Conservation (phyloP, 306 rosid species). For the Lagenaria siceraria region DNA sequence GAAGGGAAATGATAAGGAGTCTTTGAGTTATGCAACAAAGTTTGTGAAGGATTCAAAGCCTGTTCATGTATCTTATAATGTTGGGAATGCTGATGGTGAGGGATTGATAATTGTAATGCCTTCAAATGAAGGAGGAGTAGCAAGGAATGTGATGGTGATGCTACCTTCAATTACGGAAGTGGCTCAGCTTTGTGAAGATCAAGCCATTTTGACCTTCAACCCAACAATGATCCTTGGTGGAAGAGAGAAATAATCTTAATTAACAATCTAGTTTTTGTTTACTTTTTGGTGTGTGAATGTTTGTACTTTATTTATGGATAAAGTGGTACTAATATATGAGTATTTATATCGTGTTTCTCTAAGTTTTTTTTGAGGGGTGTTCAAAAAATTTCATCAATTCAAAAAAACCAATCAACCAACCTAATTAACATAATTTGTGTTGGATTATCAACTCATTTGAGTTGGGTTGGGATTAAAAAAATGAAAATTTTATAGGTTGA, state of each 20-base stretch:
- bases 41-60: constrained; percentile 25
- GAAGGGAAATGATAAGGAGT: not conserved
- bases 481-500: too few species aligned
- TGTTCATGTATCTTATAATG: constrained; percentile 39
- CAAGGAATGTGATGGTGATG: constrained; percentile 36
- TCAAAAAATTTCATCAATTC: too few species aligned
- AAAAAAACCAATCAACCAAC: too few species aligned
- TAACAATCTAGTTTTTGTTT: not conserved
- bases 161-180: constrained; percentile 32
- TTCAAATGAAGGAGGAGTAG: constrained; percentile 34
- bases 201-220: constrained; percentile 28
- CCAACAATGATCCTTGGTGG: constrained; percentile 19
- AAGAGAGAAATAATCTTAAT: not conserved
- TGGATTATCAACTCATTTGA: too few species aligned
- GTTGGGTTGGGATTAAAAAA: too few species aligned
- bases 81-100: constrained; percentile 41
- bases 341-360: too few species aligned
- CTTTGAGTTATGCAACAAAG: constrained; percentile 20
- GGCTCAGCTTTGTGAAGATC: constrained; percentile 21
- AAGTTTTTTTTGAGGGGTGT: too few species aligned
- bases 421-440: too few species aligned
- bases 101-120: constrained; percentile 61
- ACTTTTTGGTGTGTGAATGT: not conserved
- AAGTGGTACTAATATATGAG: too few species aligned
- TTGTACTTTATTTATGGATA: too few species aligned